A percentile compares a stretch with the other conserved stretches of the same genome.
Conservation (phyloP, 441 rosid species). For the Melastoma candidum region DNA sequence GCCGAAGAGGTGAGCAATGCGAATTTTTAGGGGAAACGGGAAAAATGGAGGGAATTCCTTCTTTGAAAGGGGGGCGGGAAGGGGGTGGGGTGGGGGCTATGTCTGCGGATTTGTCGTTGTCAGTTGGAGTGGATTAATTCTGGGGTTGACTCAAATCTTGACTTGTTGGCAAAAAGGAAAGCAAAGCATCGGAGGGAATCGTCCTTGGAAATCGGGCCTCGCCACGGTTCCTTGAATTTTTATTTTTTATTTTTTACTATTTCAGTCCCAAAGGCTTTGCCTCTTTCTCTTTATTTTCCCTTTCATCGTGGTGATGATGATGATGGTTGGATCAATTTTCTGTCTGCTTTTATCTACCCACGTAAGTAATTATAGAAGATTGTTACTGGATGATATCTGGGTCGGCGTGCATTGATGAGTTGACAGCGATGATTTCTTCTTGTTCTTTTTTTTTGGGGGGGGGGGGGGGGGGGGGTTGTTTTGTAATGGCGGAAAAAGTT, state of each 20-base stretch:
- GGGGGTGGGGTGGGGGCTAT: neutral
- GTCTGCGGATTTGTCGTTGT: constrained; percentile 11
- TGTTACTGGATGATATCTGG: too few relatives aligned
- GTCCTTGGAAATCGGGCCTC: constrained; percentile 46
- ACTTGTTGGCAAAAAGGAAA: constrained; percentile 4
- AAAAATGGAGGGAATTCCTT: too few relatives aligned
- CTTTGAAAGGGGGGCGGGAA: neutral
- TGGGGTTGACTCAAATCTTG: constrained; percentile 14
- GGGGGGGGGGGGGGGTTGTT: too few relatives aligned
- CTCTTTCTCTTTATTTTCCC: neutral
- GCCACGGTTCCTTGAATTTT: constrained; percentile 14
- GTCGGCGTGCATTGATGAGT: too few relatives aligned
- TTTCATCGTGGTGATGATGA: neutral
- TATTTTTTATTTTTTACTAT: constrained; percentile 13
- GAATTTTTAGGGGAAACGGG: constrained; percentile 1
- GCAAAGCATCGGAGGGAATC: too few relatives aligned
- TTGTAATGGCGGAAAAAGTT: too few relatives aligned
- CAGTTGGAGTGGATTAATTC: constrained; percentile 3
- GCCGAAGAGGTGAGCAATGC: constrained; percentile 24
- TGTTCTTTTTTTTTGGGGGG: too few relatives aligned
- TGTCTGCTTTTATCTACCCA: too few relatives aligned
- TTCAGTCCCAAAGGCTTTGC: constrained; percentile 3
- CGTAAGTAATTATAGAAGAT: too few relatives aligned
- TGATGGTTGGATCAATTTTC: too few relatives aligned
- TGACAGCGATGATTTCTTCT: too few relatives aligned